Evolutionary conservation across 345 rosid genomes (phyloP), one percentile per base, ranked within the genome.

Genomic region (Rhizophora apiculata): DNA sequence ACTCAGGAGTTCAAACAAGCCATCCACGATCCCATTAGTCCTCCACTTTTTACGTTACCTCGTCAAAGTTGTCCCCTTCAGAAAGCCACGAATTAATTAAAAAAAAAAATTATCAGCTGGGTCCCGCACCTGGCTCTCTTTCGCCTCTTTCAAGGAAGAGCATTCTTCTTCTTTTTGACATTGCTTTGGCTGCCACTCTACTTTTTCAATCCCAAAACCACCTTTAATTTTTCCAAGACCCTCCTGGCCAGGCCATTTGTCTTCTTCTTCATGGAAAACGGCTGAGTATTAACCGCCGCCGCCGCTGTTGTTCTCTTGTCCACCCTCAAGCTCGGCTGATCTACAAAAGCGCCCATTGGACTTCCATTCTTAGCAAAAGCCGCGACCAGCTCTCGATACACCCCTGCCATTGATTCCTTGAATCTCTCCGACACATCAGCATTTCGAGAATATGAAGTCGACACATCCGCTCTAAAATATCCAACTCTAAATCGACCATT

Each of bases 401-500:
- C 49, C 61, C 67, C 32, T 27, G 9, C 30, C 60, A 86, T 79
- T 49, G n/a, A 19, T 22, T 26, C 54, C 78, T 77, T 75, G 60
- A 84, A 84, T 63, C 56, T 67, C 6, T 19, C 72, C 1, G 84
- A 78, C 19, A 65, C 80, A 24, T 39, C 66, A 9, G 57, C 68
- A 6, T 1, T 16, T 4, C 21, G 6, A 32, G 62, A 20, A 27
- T 22, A 5, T 16, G 63, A n/a, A 15, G n/a, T 48, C 37, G 71
- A 31, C 15, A 9, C 68, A 5, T 70, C 82, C 10, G 26, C 54
- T 22, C 10, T 59, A 59, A 67, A 78, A 51, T 34, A 69, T 70
- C 92, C 89, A 26, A 85, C 71, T 65, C 70, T 57, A 19, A 60
- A 81, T 26, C 30, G 51, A 4, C 83, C 90, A 3, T 21, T 27